Percentiles rank a stretch among this genome's conserved stretches.
Evolutionary conservation across 805 yeast species (phyloP).

Genomic region (Barnettozyma californica): DNA sequence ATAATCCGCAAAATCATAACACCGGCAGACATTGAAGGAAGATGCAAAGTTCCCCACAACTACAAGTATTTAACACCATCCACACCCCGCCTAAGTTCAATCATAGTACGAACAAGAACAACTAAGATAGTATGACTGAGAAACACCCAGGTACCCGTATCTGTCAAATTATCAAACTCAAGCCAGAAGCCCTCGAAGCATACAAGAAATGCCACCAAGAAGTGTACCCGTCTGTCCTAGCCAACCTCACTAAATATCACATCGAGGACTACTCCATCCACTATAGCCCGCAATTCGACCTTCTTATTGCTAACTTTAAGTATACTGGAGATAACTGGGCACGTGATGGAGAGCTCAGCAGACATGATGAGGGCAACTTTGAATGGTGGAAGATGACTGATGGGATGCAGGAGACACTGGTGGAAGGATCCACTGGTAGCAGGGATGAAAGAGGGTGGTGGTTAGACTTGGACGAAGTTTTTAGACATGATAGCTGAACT

Average conservation of each 20-base stretch:
- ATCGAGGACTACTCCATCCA: constrained; percentile 39
- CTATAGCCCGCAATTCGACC: constrained; percentile 27
- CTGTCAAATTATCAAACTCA: constrained; percentile 35
- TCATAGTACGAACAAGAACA: background rate
- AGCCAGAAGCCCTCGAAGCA: constrained; percentile 34
- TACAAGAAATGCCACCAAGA: constrained; percentile 30
- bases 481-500: constrained; percentile 27
- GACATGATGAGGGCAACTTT: constrained; percentile 32
- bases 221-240: constrained; percentile 30
- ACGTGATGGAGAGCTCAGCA: constrained; percentile 29
- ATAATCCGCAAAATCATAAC: background rate
- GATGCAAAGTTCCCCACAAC: no score
- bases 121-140: constrained; percentile 3
- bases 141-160: constrained; percentile 33
- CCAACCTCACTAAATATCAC: constrained; percentile 30
- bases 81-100: background rate
- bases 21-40: background rate
- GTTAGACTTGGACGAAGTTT: constrained; percentile 33
- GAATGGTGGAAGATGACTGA: constrained; percentile 39
- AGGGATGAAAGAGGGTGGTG: constrained; percentile 38
- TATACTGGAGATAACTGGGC: constrained; percentile 36
- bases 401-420: constrained; percentile 33
- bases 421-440: constrained; percentile 33
- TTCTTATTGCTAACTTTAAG: constrained; percentile 34
- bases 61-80: no score